phyloP scores from a whole-genome alignment of 2,329 filamentous ascomycete genomes.

The Fusarium udum region DNA sequence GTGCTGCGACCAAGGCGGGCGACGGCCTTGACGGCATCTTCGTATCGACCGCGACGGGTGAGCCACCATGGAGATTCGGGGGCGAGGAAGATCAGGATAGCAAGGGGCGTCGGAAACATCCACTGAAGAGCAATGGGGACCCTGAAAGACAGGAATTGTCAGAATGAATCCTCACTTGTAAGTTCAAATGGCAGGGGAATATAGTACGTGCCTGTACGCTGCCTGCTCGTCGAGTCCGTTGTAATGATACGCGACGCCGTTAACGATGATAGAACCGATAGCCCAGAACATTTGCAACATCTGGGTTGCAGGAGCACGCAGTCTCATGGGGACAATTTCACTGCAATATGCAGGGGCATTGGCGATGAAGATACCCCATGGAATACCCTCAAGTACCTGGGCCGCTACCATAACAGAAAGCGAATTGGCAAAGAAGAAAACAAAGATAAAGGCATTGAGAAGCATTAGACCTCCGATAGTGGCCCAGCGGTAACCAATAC shows the following conservation, averaged over 20 bases:
- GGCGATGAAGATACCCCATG: constrained; percentile 71
- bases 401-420: constrained; percentile 56
- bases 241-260: constrained; percentile 62
- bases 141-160: constrained; percentile 37
- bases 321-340: constrained; percentile 66
- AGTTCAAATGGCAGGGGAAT: constrained; percentile 4
- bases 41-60: constrained; percentile 56
- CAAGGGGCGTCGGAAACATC: constrained; percentile 66
- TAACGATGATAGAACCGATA: constrained; percentile 68
- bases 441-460: constrained; percentile 52
- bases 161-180: constrained; percentile 32
- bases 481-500: constrained; percentile 50
- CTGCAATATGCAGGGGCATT: constrained; percentile 69
- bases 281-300: constrained; percentile 73
- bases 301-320: constrained; percentile 65
- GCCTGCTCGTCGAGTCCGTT: constrained; percentile 41
- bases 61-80: constrained; percentile 66
- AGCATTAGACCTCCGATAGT: constrained; percentile 50
- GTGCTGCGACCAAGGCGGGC: neutral
- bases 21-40: constrained; percentile 53
- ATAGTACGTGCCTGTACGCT: constrained; percentile 30
- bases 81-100: constrained; percentile 60
- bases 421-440: constrained; percentile 64
- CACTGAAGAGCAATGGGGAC: constrained; percentile 66
- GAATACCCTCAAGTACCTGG: constrained; percentile 69